Evolutionary conservation across 169 alveolate genomes (phyloP).

Genomic region (Plasmodium gaboni): DNA sequence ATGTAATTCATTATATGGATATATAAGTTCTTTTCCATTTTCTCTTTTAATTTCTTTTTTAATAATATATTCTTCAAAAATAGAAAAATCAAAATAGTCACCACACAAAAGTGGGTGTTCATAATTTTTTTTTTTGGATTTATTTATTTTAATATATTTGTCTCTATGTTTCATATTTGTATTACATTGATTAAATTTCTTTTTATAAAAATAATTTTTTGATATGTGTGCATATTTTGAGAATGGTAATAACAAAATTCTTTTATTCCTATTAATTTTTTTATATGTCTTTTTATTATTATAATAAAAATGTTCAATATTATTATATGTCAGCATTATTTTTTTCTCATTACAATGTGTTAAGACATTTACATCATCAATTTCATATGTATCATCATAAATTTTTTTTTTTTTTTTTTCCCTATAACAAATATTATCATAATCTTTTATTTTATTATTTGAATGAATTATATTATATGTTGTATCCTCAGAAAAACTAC

Average conservation of each 20-base stretch:
- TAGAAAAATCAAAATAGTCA: constrained; percentile 32
- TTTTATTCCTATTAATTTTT: neutral
- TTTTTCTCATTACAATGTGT: neutral
- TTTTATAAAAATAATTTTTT: neutral
- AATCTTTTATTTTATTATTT: neutral
- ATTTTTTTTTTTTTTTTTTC: neutral
- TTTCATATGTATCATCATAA: neutral
- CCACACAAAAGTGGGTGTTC: neutral
- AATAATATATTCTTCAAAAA: constrained; percentile 53
- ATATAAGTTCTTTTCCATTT: too few species aligned
- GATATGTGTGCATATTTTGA: neutral
- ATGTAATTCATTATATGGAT: too few species aligned
- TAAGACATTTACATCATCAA: neutral
- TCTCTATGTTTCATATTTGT: neutral
- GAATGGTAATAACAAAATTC: neutral
- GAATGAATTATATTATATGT: neutral
- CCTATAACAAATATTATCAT: neutral
- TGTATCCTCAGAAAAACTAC: too few species aligned
- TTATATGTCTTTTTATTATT: neutral
- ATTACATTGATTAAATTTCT: neutral
- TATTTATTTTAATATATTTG: too few species aligned
- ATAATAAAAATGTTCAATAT: neutral
- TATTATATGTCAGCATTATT: neutral
- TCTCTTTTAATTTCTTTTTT: neutral
- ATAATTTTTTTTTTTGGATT: neutral